Base-by-base conservation (phyloP, 805 yeast genomes). In the Pichia kluyveri region DNA sequence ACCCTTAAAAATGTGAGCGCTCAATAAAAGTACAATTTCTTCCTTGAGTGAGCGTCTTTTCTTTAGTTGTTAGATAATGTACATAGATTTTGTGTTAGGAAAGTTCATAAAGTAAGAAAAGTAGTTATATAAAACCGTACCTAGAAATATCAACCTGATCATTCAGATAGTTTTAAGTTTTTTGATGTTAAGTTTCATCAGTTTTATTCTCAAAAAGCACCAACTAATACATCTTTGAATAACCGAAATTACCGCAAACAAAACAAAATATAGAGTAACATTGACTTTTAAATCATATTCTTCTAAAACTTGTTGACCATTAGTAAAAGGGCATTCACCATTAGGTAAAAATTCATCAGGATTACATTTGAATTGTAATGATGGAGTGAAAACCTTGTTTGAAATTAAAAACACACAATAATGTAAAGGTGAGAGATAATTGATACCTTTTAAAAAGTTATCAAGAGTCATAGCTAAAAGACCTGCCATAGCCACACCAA, bases 401-500 rank as follows among this genome's bases (percentile, higher is more conserved):
- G 81, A 75, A 42, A 80, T 60, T 1, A 78, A 67, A 54, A 79
- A 75, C 11, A 83, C 83, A 2, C 81, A 82, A 59, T 84, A 88
- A 57, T 83, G 83, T 54, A 84, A 62, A 4, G 96, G 96, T 45
- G 82, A 82, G n/a, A 84, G 56, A 64, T 80, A 88, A 62, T 86
- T 87, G 59, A 85, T 65, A 0, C 81, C 95, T 52, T 72, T 71
- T 58, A 87, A 71, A 43, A 88, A 79, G 2, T 65, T 67, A 27
- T 83, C 84, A 83, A 87, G 77, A n/a, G 81, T 71, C 56, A 86
- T 68, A 0, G 96, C 83, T 80, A 88, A 73, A 11, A 89, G 69
- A 4, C 96, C 96, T 1, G 87, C 85, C 93, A 88, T 84, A 55
- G 84, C 78, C 6, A 84, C 77, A 7, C 91, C 93, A 44, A 86